These are phyloP conservation scores for Cryptosporidium viatorum DNA, from an alignment of 169 alveolate species.

Conservation along the genomic window DNA sequence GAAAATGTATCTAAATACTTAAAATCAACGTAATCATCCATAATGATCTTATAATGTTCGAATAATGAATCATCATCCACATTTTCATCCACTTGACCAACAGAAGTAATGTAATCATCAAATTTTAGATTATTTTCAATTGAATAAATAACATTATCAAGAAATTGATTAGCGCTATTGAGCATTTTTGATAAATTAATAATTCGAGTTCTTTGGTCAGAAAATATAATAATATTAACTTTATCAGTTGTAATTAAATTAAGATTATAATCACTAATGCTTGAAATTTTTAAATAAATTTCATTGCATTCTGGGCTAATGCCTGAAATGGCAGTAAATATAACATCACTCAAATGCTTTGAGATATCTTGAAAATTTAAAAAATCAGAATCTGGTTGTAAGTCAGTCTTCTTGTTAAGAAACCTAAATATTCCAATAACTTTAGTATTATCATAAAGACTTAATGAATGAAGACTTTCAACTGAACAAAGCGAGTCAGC, in stretches of 20 bases:
- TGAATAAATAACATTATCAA: slow-evolving; percentile 29
- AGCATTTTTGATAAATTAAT: slow-evolving; percentile 42
- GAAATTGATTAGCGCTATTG: slow-evolving; percentile 24
- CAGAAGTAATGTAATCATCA: neutral
- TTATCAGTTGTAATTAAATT: neutral
- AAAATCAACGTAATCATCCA: neutral
- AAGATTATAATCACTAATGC: neutral
- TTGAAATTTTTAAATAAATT: slow-evolving; percentile 8
- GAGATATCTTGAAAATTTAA: slow-evolving; percentile 3
- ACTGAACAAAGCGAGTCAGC: neutral
- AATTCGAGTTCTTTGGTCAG: slow-evolving; percentile 7
- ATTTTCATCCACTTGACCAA: neutral
- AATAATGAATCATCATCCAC: neutral
- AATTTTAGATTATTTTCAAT: neutral
- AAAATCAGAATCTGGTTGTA: neutral
- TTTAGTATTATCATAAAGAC: slow-evolving; percentile 2
- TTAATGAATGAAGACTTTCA: neutral
- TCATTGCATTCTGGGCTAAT: neutral
- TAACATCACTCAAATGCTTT: neutral
- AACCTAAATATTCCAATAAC: slow-evolving; percentile 24
- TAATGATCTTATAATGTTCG: slow-evolving; percentile 5
- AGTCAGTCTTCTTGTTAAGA: neutral
- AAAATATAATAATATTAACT: slow-evolving; percentile 29
- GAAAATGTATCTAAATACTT: neutral
- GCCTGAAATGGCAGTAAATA: slow-evolving; percentile 10